phyloP scores from a whole-genome alignment of 176 grass and related monocot species.

The Typha latifolia region DNA sequence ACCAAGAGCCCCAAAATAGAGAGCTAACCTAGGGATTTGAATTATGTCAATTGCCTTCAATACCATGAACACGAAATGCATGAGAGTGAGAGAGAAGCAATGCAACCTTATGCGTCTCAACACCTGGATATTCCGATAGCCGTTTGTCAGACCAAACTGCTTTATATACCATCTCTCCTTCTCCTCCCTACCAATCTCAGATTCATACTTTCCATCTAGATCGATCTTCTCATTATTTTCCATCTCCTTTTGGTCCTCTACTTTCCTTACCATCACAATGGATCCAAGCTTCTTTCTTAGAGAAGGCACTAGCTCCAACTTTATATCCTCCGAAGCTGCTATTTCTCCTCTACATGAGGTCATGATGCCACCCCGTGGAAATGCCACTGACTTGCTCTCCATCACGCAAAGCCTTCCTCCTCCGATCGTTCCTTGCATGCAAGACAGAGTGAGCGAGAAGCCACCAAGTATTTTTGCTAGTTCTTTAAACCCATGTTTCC shows the following conservation, averaged over 20 bases:
- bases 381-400: not conserved
- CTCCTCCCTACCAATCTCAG: not conserved
- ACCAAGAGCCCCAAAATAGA: not conserved
- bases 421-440: not conserved
- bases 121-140: not conserved
- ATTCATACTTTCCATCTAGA: not conserved
- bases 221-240: not conserved
- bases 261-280: not conserved
- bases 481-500: not conserved
- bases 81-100: not conserved
- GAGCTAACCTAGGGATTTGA: not conserved
- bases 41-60: not conserved
- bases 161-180: not conserved
- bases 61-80: not conserved
- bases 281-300: not conserved
- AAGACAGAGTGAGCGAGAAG: not conserved
- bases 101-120: not conserved
- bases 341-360: not conserved
- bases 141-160: not conserved
- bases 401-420: not conserved
- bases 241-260: not conserved
- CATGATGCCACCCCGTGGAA: not conserved
- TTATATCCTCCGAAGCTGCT: not conserved
- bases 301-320: not conserved
- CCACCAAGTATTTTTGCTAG: not conserved